Evolutionary conservation across 2,329 filamentous ascomycete genomes (phyloP), one percentile per base, ranked within the genome.

Genomic region (Colletotrichum viniferum): DNA sequence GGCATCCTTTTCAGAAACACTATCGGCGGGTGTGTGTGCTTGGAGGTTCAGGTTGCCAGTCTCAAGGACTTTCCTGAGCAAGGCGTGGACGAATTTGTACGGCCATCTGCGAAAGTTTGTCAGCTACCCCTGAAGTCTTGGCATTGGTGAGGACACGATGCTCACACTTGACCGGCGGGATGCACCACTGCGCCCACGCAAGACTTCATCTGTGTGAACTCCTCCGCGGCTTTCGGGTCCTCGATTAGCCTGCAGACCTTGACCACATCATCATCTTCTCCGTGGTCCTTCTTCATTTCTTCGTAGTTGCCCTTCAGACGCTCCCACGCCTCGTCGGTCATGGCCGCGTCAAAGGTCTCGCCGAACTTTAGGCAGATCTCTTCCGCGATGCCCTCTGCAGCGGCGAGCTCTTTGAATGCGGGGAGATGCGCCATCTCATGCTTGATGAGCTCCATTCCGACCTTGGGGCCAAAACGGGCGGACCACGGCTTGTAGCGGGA

Each of bases 401-500:
- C 24, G 1, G 24, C 18, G 24, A 66, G 63, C 13, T 63, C 58
- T 43, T 24, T 38, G n/a, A 71, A 48, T 8, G 77, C 76, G 26
- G 70, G 64, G 2, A 79, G 74, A 69, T 80, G 77, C 5, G 71
- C 69, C 6, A 75, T 74, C 62, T 79, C 78, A 62, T 80, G 81
- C 3, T 76, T 70, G 4, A 77, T 78, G n/a, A 81, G 76, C 34
- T 81, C 76, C 1, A 78, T 78, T 4, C 79, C 80, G 0, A 71
- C 78, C 1, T 78, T 67, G 0, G 76, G 9, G 1, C 81, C 81
- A 21, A 79, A 78, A 10, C 76, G 28, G 3, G 74, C 72, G 16
- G 77, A 67, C 32, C 77, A 74, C 36, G 73, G 76, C 2, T 77
- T 69, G 18, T 80, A 76, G 24, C 79, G 76, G 7, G 77, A 77